Evolutionary conservation across 2,329 filamentous ascomycete species (phyloP), one percentile per base, ranked within the genome.

Genomic region (Lomentospora prolificans): DNA sequence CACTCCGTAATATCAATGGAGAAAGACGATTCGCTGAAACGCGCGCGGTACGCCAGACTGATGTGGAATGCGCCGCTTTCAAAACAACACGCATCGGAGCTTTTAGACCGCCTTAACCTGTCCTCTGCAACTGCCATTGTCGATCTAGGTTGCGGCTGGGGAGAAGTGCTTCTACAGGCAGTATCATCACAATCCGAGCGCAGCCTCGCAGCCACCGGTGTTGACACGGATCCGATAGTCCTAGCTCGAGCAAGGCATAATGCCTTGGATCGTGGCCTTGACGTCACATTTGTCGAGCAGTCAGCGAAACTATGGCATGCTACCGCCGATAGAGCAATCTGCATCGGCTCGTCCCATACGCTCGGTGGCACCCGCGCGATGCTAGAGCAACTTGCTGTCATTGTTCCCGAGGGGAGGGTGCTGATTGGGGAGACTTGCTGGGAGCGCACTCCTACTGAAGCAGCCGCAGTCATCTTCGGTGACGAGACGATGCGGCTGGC

Each of bases 101-200:
- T 55, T 3, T 27, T 55, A 4, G 17, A 31, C 10, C 7, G 17
- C 39, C 19, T 55, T 5, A 12, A 33, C 9, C 25, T 48, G 6
- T 4, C 22, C n/a, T 10, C 24, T n/a, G 25, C 31, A 9, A 30
- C 25, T 2, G 22, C 24, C 22, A 55, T 60, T 12, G 55, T 61
- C 10, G 59, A 60, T 46, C 54, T 60, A 12, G 59, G 58, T 2
- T 60, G 58, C 46, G 59, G 59, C 28, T 59, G 59, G 59, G 59
- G 59, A n/a, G 59, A 58, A 48, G 55, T 60, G 3, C 57, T 60
- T 17, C 39, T 60, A 17, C 58, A 51, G 10, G 58, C 58, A 9
- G 17, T 54, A 2, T 17, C 33, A n/a, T n/a, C n/a, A n/a, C 10
- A 14, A 10, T 4, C 41, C 31, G 17, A 39, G 33, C 9, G n/a